Base-by-base conservation (phyloP, 768 basidiomycete genomes). In the Boletus sensibilis region DNA sequence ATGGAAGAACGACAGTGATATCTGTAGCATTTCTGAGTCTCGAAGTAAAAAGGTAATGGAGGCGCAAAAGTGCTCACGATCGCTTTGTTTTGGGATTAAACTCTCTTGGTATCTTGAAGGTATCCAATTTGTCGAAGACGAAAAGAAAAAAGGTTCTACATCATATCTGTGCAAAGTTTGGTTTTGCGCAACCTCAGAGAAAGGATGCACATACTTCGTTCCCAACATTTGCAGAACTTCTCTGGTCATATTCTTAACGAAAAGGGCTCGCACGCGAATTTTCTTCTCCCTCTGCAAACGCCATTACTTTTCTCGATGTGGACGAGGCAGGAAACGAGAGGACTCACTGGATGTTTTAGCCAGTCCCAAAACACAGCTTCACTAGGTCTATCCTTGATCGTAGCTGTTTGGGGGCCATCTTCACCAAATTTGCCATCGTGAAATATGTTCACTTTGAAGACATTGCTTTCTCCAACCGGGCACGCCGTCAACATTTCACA, bases 71-170 rank as follows among this genome's bases (percentile, higher is more conserved):
- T 69, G 23, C 83, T 61, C 60, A 86, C 83, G 84, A 68, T 86
- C 85, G 61, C 82, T 78, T 44, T 70, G 38, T 1, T 69, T 68
- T 16, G 64, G 63, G 5, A 59, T 35, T 1, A 77, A 54, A 47
- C 76, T 78, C 60, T 85, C 84, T 58, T 84, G 80, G 50, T 81
- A 88, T 52, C 84, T 79, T 1, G 83, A 82, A 2, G 86, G 86
- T 58, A 86, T 88, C 84, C 84, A 85, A 56, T 82, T 85, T 3
- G 83, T 65, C 2, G 83, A 81, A 1, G 83, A 85, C 0, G 83
- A 82, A 65, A 85, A 86, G 63, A 82, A 86, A 66, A 86, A 85
- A 0, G 85, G 85, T 58, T 86, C 85, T 54, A 86, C 73, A 41
- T 74, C 73, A 53, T 81, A 83, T 64, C 84, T 74, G 21, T 13